These are phyloP conservation scores for Orbilia blumenaviensis DNA, from an alignment of 2,329 filamentous ascomycete species.

Conservation along the genomic window DNA sequence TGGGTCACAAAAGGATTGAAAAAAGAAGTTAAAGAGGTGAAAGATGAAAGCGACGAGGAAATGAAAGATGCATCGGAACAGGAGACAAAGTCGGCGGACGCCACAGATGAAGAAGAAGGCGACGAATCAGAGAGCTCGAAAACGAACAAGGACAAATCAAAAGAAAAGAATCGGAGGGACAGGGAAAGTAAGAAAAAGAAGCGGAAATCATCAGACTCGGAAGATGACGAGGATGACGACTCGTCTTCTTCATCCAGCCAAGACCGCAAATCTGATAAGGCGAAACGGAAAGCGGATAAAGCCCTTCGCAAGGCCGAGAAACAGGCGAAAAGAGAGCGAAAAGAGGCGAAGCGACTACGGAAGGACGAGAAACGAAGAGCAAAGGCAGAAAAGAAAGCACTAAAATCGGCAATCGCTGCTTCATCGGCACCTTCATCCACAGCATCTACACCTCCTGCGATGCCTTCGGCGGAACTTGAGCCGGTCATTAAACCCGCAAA, in stretches of 20 bases:
- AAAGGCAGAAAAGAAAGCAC: slow-evolving; percentile 51
- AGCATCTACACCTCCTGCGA: slow-evolving; percentile 58
- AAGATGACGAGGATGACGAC: slow-evolving; percentile 59
- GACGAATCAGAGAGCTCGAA: slow-evolving; percentile 55
- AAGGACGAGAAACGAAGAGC: slow-evolving; percentile 43
- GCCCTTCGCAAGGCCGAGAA: slow-evolving; percentile 63
- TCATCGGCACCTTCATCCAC: slow-evolving; percentile 58
- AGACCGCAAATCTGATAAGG: slow-evolving; percentile 60
- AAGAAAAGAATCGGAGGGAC: slow-evolving; percentile 56
- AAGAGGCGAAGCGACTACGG: slow-evolving; percentile 59
- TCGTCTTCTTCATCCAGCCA: slow-evolving; percentile 60
- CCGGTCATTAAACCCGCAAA: not conserved
- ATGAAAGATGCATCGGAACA: slow-evolving; percentile 55
- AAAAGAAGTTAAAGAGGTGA: slow-evolving; percentile 59
- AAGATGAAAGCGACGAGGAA: slow-evolving; percentile 54
- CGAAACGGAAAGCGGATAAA: slow-evolving; percentile 66
- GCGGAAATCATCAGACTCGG: slow-evolving; percentile 57
- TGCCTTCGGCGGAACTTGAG: slow-evolving; percentile 54
- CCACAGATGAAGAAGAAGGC: slow-evolving; percentile 55
- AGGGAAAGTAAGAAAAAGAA: slow-evolving; percentile 54
- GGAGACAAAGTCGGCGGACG: not conserved
- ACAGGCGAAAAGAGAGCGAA: slow-evolving; percentile 62
- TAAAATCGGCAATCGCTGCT: slow-evolving; percentile 50
- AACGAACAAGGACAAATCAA: slow-evolving; percentile 57
- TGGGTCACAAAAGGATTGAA: slow-evolving; percentile 62